These are phyloP conservation scores for Mycosphaerella sp. DNA, from an alignment of 2,329 filamentous ascomycete species.

Conservation along the genomic window DNA sequence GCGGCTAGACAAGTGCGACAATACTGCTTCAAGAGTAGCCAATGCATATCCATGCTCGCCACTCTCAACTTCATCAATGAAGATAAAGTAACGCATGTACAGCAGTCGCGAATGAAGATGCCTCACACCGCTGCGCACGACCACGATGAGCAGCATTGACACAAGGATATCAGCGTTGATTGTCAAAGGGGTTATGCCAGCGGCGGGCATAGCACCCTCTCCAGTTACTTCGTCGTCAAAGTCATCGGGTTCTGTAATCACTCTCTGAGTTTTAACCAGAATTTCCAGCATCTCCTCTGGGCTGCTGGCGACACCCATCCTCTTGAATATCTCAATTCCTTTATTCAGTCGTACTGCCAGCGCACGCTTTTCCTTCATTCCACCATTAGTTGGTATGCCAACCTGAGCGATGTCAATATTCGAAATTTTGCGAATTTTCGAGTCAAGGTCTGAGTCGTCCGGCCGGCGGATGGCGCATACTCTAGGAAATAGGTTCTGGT, in stretches of 20 bases:
- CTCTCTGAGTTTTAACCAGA: slow-evolving; percentile 73
- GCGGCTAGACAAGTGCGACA: slow-evolving; percentile 79
- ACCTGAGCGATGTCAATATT: slow-evolving; percentile 92
- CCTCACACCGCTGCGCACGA: slow-evolving; percentile 82
- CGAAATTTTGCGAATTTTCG: slow-evolving; percentile 87
- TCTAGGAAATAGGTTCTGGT: slow-evolving; percentile 73
- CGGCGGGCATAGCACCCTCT: slow-evolving; percentile 37
- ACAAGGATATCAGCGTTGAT: slow-evolving; percentile 89
- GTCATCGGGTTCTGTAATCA: slow-evolving; percentile 55
- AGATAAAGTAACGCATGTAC: slow-evolving; percentile 98
- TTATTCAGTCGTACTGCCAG: slow-evolving; percentile 68
- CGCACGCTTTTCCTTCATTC: slow-evolving; percentile 70
- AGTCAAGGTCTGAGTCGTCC: slow-evolving; percentile 82
- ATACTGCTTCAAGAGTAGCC: slow-evolving; percentile 90
- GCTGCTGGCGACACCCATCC: slow-evolving; percentile 68
- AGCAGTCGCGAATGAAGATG: slow-evolving; percentile 80
- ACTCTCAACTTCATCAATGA: slow-evolving; percentile 93
- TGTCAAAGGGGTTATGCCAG: slow-evolving; percentile 48
- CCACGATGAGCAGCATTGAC: slow-evolving; percentile 81
- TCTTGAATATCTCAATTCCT: slow-evolving; percentile 84
- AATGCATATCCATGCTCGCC: slow-evolving; percentile 94
- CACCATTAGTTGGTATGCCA: slow-evolving; percentile 77
- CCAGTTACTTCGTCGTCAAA: slow-evolving; percentile 24
- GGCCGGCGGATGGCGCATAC: slow-evolving; percentile 69
- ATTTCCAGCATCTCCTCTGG: slow-evolving; percentile 86